These are phyloP conservation scores for Syncephalis plumigaleata DNA, from an alignment of 371 early-diverging fungal genomes.

Conservation along the genomic window DNA sequence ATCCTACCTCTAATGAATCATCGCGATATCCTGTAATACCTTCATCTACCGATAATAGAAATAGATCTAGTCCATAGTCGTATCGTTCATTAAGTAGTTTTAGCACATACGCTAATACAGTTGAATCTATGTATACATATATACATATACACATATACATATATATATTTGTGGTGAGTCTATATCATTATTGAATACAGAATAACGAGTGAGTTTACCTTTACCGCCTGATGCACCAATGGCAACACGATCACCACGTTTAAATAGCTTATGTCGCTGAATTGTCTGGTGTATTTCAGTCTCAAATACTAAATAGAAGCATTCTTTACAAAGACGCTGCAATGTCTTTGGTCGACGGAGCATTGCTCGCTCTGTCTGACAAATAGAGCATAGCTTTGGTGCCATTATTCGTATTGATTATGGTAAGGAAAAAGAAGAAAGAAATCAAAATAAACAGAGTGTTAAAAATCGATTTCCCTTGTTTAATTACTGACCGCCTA, in stretches of 20 bases:
- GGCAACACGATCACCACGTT: constrained; percentile 79
- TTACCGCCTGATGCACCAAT: constrained; percentile 99
- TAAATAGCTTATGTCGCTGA: constrained; percentile 64
- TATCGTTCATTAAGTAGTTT: constrained; percentile 90
- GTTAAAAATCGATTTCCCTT: too few relatives aligned
- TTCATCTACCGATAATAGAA: constrained; percentile 96
- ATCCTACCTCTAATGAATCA: constrained; percentile 76
- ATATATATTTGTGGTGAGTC: too few relatives aligned
- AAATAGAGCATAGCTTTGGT: constrained; percentile 28
- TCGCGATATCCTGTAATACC: constrained; percentile 99
- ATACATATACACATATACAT: too few relatives aligned
- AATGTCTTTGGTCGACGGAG: constrained; percentile 90
- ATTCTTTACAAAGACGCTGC: constrained; percentile 81
- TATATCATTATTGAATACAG: too few relatives aligned
- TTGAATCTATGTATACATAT: constrained; percentile 61
- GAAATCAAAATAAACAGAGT: too few relatives aligned
- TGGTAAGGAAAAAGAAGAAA: not conserved
- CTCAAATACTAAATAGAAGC: constrained; percentile 94
- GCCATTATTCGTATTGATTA: not conserved
- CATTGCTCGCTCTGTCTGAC: constrained; percentile 45
- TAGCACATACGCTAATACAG: constrained; percentile 95
- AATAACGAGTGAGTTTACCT: too few relatives aligned
- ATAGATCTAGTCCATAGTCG: constrained; percentile 85
- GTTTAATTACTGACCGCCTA: too few relatives aligned
- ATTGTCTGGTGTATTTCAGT: constrained; percentile 95